Base-by-base conservation (phyloP, 1,284 basidiomycete species). In the Ustilago sp. region DNA sequence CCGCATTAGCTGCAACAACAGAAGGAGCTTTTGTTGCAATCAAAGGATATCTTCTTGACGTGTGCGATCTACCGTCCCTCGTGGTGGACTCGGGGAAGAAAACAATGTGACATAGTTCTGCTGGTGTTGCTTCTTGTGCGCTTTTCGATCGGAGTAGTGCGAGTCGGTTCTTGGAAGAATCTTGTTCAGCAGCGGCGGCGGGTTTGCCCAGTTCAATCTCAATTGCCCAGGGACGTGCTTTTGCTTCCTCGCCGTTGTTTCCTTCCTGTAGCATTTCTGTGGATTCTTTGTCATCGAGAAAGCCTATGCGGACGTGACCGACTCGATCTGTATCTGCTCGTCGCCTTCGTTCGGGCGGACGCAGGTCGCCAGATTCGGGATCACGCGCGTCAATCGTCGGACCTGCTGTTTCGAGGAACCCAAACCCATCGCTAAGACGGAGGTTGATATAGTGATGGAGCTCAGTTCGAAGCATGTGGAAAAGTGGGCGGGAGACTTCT, bases 181-280 rank as follows among this genome's bases (percentile, higher is more conserved):
- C 59, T 28, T 62, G 50, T 45, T 59, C 74, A 12, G 68, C 59
- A 23, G 68, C 68, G 8, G 68, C 59, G 17, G 68, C 68, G 8
- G 74, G 74, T 47, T 72, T 71, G 13, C 75, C 75, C 15, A 77
- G 61, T 53, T 77, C 75, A 54, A 77, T 70, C 54, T 77, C 70
- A 54, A 77, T 77, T 0, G 54, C 67, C 75, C 75, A 77, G 3
- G 71, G 58, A 32, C 60, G 59, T 32, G 69, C 63, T 39, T 56
- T 63, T 7, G 59, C 51, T 47, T 69, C 70, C 6, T 58, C 68
- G 3, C 51, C n/a, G 7, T n/a, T 19, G 15, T 68, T 72, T 2
- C 28, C 7, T 9, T 39, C 54, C 36, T 74, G 67, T 41, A 77
- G 35, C 4, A 67, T 60, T 17, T 28, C 23, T 1, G 48, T 52